These are phyloP conservation scores for Petasospora fabianii DNA, from an alignment of 1,139 yeast genomes.

Conservation along the genomic window DNA sequence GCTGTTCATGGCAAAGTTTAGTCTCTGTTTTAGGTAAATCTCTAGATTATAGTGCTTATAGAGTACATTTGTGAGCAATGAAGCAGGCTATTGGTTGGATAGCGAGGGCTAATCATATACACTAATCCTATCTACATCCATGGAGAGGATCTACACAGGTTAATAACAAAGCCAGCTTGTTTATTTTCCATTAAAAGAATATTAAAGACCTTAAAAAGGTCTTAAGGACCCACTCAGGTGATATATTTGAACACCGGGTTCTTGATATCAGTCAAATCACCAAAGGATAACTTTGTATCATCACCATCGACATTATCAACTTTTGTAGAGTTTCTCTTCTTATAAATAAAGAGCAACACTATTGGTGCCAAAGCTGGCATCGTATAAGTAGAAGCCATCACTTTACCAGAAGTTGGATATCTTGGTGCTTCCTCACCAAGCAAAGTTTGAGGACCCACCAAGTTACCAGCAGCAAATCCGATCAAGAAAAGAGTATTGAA, in stretches of 20 bases:
- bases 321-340: conserved; percentile 4
- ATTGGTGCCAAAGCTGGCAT: conserved; percentile 7
- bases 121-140: no score
- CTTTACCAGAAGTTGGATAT: conserved; percentile 11
- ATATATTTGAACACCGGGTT: conserved; percentile 11
- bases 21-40: no score
- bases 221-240: no score
- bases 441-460: conserved; percentile 41
- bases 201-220: no score
- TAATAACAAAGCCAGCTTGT: no score
- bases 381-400: conserved; percentile 9
- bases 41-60: no score
- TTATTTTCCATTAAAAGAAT: no score
- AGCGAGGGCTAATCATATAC: no score
- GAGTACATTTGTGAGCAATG: no score
- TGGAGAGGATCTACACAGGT: no score
- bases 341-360: conserved; percentile 5
- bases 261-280: conserved; percentile 9
- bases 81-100: no score
- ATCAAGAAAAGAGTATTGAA: conserved; percentile 42
- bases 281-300: conserved; percentile 9
- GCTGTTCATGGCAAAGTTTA: no score
- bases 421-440: conserved; percentile 5
- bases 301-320: conserved; percentile 6
- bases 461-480: conserved; percentile 49